Evolutionary conservation across 1,284 basidiomycete species (phyloP).

Genomic region (Cryptococcus sp.): DNA sequence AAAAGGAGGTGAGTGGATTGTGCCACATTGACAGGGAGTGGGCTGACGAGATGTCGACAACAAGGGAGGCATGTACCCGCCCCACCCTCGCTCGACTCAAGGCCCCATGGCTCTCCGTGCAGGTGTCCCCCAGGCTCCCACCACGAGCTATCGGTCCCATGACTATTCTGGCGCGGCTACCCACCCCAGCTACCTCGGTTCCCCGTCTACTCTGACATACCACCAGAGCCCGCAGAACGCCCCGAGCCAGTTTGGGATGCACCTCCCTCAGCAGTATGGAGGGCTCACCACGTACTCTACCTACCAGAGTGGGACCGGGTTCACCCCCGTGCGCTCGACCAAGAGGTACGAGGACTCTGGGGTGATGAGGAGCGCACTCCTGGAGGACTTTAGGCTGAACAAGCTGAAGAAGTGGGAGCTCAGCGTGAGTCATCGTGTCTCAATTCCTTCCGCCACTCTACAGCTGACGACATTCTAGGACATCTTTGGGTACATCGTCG

Average conservation of each 20-base stretch:
- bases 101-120: not conserved
- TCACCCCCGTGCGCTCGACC: slow-evolving; percentile 1
- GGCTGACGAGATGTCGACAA: slow-evolving; percentile 1
- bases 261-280: slow-evolving; percentile 49
- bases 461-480: slow-evolving; percentile 51
- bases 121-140: not conserved
- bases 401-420: slow-evolving; percentile 75
- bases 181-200: not conserved
- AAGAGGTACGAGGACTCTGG: slow-evolving; percentile 16
- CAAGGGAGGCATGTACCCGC: not conserved
- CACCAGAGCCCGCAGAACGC: not conserved
- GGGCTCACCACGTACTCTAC: slow-evolving; percentile 41
- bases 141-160: slow-evolving; percentile 3
- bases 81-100: not conserved
- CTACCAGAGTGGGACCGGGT: not conserved
- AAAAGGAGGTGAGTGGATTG: slow-evolving; percentile 4
- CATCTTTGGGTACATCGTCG: slow-evolving; percentile 79
- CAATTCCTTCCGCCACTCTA: not conserved
- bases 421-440: slow-evolving; percentile 56
- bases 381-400: slow-evolving; percentile 82
- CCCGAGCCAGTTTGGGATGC: slow-evolving; percentile 2
- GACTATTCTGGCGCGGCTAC: slow-evolving; percentile 5
- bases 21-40: not conserved
- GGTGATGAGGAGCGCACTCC: slow-evolving; percentile 21
- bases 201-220: not conserved